A percentile compares a stretch with the other conserved stretches of the same genome.
Conservation (phyloP, 2,329 filamentous ascomycete species). For the Trichocomaceae sp. region DNA sequence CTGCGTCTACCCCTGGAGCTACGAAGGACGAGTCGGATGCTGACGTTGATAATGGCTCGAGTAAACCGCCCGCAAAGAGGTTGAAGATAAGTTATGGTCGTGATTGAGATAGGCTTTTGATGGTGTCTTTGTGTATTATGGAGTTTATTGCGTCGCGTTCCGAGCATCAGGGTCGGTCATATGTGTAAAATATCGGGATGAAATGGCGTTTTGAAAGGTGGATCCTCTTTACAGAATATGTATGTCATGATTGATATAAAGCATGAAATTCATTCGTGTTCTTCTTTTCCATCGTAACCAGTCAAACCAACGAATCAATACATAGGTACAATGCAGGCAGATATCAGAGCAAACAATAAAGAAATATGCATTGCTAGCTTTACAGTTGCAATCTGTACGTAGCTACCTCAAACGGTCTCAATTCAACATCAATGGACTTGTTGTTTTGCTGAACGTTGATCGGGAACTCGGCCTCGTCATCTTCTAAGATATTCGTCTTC, state of each 20-base stretch:
- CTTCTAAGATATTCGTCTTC: slow-evolving; percentile 84
- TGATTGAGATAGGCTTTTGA: slow-evolving; percentile 23
- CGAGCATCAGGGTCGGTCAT: slow-evolving; percentile 7
- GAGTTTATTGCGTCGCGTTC: slow-evolving; percentile 8
- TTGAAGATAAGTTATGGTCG: slow-evolving; percentile 42
- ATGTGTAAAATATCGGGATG: slow-evolving; percentile 4
- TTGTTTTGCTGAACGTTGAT: slow-evolving; percentile 28
- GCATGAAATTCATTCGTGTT: background rate
- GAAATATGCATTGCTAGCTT: background rate
- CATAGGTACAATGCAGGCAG: background rate
- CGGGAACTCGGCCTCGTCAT: slow-evolving; percentile 64
- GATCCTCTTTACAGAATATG: background rate
- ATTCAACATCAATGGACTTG: slow-evolving; percentile 52
- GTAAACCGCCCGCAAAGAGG: slow-evolving; percentile 36
- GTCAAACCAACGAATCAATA: background rate
- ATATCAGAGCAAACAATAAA: background rate
- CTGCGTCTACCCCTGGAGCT: slow-evolving; percentile 8
- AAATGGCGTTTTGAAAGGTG: background rate
- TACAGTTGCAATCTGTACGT: slow-evolving; percentile 63
- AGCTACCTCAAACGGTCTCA: slow-evolving; percentile 79
- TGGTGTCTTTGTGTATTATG: background rate
- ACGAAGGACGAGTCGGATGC: slow-evolving; percentile 25
- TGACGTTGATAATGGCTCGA: slow-evolving; percentile 23
- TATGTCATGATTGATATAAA: background rate
- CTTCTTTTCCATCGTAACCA: background rate